Conservation (phyloP, 306 rosid species). For the Mimosa bimucronata region DNA sequence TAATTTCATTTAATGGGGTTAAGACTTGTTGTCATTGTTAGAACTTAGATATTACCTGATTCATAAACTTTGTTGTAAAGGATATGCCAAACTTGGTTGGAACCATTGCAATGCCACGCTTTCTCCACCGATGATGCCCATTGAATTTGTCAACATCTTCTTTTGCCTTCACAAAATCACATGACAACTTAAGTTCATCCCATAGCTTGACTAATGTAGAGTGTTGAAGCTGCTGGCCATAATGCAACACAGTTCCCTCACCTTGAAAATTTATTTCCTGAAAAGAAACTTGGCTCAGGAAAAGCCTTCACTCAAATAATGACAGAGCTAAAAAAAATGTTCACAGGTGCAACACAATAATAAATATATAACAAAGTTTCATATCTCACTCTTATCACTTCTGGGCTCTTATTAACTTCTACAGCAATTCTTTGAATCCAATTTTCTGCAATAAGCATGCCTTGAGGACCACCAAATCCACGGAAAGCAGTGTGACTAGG, state of each 20-base stretch:
- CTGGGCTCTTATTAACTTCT: slow-evolving; percentile 83
- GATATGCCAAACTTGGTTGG: slow-evolving; percentile 97
- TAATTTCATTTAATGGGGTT: neutral
- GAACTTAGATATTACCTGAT: slow-evolving; percentile 67
- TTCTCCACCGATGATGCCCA: slow-evolving; percentile 75
- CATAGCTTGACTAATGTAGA: slow-evolving; percentile 75
- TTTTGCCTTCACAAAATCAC: slow-evolving; percentile 66
- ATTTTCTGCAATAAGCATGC: slow-evolving; percentile 90
- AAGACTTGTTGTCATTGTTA: neutral
- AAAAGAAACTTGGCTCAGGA: slow-evolving; percentile 36
- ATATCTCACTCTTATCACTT: slow-evolving; percentile 72
- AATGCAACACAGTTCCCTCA: slow-evolving; percentile 80
- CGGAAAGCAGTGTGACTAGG: slow-evolving; percentile 96
- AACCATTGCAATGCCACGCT: slow-evolving; percentile 91
- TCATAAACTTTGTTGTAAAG: slow-evolving; percentile 82
- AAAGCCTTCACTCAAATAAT: slow-evolving; percentile 25
- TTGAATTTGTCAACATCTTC: slow-evolving; percentile 72
- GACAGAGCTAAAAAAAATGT: slow-evolving; percentile 28
- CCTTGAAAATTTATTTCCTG: slow-evolving; percentile 94
- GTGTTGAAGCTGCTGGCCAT: slow-evolving; percentile 76
- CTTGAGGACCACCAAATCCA: slow-evolving; percentile 99
- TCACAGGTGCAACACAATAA: slow-evolving; percentile 25
- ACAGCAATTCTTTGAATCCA: slow-evolving; percentile 90
- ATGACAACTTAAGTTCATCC: slow-evolving; percentile 77
- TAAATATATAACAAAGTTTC: slow-evolving; percentile 11